Evolutionary conservation across 345 rosid species (phyloP).

Genomic region (Gossypioides kirkii): DNA sequence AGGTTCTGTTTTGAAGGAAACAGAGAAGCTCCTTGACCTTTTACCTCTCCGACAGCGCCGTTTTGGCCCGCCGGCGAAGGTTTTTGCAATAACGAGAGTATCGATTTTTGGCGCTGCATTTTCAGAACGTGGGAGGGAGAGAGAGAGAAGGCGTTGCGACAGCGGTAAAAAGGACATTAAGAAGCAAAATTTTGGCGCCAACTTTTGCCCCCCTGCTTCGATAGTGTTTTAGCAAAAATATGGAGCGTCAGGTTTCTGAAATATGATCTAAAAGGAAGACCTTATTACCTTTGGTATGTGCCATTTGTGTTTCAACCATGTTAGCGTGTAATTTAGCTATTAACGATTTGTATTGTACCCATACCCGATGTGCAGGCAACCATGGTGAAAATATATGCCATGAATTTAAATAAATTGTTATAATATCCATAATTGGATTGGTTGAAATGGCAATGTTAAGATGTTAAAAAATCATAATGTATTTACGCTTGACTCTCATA

Average conservation of each 20-base stretch:
- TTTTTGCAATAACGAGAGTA: slow-evolving; percentile 62
- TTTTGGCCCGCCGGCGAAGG: slow-evolving; percentile 41
- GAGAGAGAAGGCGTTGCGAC: background rate
- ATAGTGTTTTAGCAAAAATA: background rate
- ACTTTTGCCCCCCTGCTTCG: slow-evolving; percentile 9
- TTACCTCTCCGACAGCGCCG: slow-evolving; percentile 16
- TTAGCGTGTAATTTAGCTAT: too few relatives aligned
- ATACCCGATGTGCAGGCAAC: too few relatives aligned
- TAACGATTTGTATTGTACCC: too few relatives aligned
- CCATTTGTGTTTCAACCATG: too few relatives aligned
- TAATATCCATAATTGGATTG: too few relatives aligned
- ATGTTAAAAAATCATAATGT: too few relatives aligned
- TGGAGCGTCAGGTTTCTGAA: background rate
- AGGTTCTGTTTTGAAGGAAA: slow-evolving; percentile 19
- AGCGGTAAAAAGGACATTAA: slow-evolving; percentile 5
- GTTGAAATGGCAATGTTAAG: too few relatives aligned
- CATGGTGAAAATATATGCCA: too few relatives aligned
- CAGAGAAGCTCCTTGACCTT: slow-evolving; percentile 20
- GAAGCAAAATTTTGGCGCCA: slow-evolving; percentile 40
- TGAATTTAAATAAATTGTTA: too few relatives aligned
- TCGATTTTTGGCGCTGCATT: slow-evolving; percentile 84
- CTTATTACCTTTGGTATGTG: too few relatives aligned
- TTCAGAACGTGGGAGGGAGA: slow-evolving; percentile 11
- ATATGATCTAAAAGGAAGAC: background rate
- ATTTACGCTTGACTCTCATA: too few relatives aligned